Evolutionary conservation across 768 basidiomycete species (phyloP), one percentile per base, ranked within the genome.

Genomic region (Neoboletus brunneissimus): DNA sequence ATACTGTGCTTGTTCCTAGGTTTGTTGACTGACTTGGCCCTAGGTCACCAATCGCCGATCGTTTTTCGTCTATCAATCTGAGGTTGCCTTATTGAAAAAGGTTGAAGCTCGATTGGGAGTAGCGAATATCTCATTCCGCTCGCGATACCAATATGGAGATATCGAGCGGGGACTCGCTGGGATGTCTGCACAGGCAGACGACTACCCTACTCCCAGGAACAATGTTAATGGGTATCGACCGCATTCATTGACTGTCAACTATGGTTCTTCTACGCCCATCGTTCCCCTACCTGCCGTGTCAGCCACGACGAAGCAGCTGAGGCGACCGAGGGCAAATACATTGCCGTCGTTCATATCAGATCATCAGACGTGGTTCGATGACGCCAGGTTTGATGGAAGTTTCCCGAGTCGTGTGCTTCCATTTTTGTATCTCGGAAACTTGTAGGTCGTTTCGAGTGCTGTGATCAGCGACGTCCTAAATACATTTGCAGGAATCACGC

Each of bases 351-450:
- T 84, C 55, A 79, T 78, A 22, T 78, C 81, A 22, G 87, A 90
- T 65, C 91, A 93, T 65, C 85, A 90, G 72, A 79, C 86, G n/a
- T 98, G 95, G 95, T 97, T 98, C 74, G 88, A 94, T 64, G 92
- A 94, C 69, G 82, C 85, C 34, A 75, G 91, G 57, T 98, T 98
- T 69, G 95, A 98, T 70, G 95, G 96, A 44, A 93, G 90, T 65
- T 95, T 98, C 76, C 96, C 96, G 16, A 93, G 90, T 65, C 80
- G 94, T 23, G 94, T 98, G 59, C 72, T 97, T 57, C 92, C 92
- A 54, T 94, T 92, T 74, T 79, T 98, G 68, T 95, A 95, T 71
- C 81, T 95, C n/a, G 93, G 94, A 35, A 95, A 97, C 71, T 65
- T 97, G 93, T 94, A 69, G 72, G 92, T 87, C 12, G 54, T 64